Evolutionary conservation across 2,329 filamentous ascomycete species (phyloP).

Genomic region (Monilinia polystroma): DNA sequence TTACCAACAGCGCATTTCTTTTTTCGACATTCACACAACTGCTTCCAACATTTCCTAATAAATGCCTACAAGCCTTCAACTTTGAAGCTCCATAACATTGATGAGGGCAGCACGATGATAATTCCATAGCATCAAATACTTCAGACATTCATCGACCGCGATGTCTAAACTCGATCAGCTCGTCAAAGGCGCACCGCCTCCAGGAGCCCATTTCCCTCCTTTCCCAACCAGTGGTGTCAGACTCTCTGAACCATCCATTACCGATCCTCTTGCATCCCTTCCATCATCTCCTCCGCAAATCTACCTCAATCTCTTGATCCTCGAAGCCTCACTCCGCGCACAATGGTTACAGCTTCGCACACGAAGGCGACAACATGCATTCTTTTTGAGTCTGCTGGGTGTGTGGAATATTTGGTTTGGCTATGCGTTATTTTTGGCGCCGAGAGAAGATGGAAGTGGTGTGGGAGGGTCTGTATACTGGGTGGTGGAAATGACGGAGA

Average conservation of each 20-base stretch:
- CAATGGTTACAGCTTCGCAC: constrained; percentile 91
- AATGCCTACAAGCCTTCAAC: constrained; percentile 10
- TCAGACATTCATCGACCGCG: constrained; percentile 22
- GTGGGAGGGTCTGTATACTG: constrained; percentile 95
- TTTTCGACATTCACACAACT: neutral
- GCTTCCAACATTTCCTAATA: neutral
- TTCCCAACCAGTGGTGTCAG: constrained; percentile 44
- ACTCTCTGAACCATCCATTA: constrained; percentile 34
- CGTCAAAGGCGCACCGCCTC: constrained; percentile 82
- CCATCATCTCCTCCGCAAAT: constrained; percentile 54
- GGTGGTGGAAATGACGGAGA: constrained; percentile 87
- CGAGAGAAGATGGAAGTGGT: constrained; percentile 89
- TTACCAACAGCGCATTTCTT: neutral
- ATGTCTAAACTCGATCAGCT: constrained; percentile 64
- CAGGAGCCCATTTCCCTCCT: constrained; percentile 47
- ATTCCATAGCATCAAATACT: constrained; percentile 24
- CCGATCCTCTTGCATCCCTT: constrained; percentile 40
- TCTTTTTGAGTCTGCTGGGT: constrained; percentile 78
- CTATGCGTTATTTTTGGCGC: constrained; percentile 90
- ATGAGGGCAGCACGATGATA: constrained; percentile 26
- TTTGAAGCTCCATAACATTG: constrained; percentile 10
- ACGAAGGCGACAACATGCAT: constrained; percentile 85
- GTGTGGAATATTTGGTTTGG: constrained; percentile 82
- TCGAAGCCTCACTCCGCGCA: constrained; percentile 88
- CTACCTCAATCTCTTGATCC: constrained; percentile 95